Evolutionary conservation across 1,284 basidiomycete genomes (phyloP).

Genomic region (Cutaneotrichosporon mucoides): DNA sequence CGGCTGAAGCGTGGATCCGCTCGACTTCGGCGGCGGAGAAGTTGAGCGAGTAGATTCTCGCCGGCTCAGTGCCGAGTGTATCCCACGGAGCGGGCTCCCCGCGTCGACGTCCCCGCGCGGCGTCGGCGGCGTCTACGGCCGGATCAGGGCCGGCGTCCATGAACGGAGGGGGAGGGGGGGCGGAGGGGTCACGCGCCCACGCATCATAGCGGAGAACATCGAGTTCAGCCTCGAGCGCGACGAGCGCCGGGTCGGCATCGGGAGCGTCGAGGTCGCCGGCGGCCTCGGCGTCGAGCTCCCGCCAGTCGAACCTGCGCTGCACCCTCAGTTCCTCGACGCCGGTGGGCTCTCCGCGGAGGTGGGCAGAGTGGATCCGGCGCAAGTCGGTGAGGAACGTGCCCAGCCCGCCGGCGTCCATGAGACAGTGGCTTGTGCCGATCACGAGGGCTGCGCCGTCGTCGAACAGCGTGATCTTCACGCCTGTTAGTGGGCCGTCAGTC

Average conservation of each 20-base stretch:
- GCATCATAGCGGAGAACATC: conserved; percentile 19
- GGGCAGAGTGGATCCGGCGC: background rate
- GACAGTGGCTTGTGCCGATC: conserved; percentile 3
- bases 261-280: conserved; percentile 7
- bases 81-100: conserved; percentile 48
- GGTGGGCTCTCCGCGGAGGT: background rate
- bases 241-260: background rate
- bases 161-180: background rate
- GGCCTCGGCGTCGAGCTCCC: background rate
- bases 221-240: background rate
- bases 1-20: conserved; percentile 30
- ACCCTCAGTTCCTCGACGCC: too few species aligned
- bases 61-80: conserved; percentile 42
- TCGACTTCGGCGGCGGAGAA: conserved; percentile 47
- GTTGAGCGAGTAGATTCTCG: conserved; percentile 45
- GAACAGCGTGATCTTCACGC: conserved; percentile 13
- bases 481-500: background rate
- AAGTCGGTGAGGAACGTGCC: conserved; percentile 9
- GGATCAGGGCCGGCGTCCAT: background rate
- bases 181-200: conserved; percentile 10
- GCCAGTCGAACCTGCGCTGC: conserved; percentile 1
- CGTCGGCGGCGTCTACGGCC: conserved; percentile 13
- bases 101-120: conserved; percentile 13
- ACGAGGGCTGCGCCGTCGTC: conserved; percentile 4
- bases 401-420: conserved; percentile 9